Evolutionary conservation across 805 yeast genomes (phyloP), one percentile per base, ranked within the genome.

Genomic region (Sporopachydermia lactativora): DNA sequence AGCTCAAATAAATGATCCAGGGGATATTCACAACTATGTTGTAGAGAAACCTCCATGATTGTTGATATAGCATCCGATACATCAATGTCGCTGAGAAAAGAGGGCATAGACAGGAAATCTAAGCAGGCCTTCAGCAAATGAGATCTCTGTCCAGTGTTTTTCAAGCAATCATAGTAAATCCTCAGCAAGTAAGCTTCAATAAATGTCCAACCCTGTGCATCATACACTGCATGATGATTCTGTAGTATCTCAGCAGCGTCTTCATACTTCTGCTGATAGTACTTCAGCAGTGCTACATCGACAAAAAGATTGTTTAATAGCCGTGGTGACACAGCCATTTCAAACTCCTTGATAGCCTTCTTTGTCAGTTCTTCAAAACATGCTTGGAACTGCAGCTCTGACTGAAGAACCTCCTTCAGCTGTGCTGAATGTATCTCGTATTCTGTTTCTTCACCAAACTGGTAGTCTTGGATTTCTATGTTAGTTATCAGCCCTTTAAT

Each of bases 251-350:
- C 61, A 13, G 75, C 69, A 1, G 95, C 79, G 36, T 70, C 68
- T 31, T 67, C 66, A 48, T 73, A 79, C 24, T 81, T 66, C 3
- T 68, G 59, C 19, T 64, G 60, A 47, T 72, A 74, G 52, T 72
- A 77, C 44, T 79, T 76, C 14, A 85, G 57, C 6, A 81, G 53
- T 0, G 94, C 95, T 41, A 85, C 66, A 47, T 89, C 96, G 4
- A 83, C 73, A 1, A 88, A 76, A 13, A 92, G 62, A 3, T 78
- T 64, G 50, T 82, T 88, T 4, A 81, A 77, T 0, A 84, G 68
- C 46, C 89, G 68, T 13, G 75, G 69, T 42, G 84, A 65, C 3
- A 57, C 62, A 2, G 81, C 70, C 1, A 53, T 46, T 3, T 70
- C 65, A 46, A 71, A 80, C 37, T 71, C 71, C 14, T 61, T 59